phyloP scores from a whole-genome alignment of 208 protist species.

The Novymonas esmeraldas region DNA sequence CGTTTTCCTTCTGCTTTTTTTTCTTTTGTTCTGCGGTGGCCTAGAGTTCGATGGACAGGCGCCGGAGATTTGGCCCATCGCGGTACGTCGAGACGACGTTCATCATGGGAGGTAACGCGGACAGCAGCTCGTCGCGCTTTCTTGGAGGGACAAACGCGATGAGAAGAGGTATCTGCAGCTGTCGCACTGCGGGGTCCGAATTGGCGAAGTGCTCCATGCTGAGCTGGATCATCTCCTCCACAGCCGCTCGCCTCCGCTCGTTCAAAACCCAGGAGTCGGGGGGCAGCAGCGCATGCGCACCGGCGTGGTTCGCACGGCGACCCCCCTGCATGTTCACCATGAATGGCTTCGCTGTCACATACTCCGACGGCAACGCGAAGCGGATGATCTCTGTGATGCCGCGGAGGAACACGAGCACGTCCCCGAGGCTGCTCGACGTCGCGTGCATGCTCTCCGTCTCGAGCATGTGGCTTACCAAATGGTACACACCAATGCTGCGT shows the following conservation, averaged over 20 bases:
- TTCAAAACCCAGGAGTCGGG: conserved; percentile 1
- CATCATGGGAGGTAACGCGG: too few species aligned
- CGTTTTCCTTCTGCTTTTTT: too few species aligned
- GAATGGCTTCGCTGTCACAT: background rate
- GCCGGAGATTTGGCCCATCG: too few species aligned
- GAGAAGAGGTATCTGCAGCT: too few species aligned
- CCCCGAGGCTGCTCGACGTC: background rate
- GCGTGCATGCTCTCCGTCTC: background rate
- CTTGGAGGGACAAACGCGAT: too few species aligned
- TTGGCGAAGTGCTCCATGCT: background rate
- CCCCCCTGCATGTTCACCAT: background rate
- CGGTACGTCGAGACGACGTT: too few species aligned
- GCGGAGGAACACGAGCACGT: background rate
- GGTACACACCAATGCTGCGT: background rate
- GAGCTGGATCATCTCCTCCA: conserved; percentile 3
- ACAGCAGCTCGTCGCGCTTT: too few species aligned
- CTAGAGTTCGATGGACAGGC: too few species aligned
- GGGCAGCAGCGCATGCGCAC: background rate
- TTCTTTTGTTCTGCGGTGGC: too few species aligned
- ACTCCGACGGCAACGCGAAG: background rate
- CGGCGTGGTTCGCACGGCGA: background rate
- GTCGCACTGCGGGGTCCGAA: too few species aligned
- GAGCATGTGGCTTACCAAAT: background rate
- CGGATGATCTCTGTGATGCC: background rate
- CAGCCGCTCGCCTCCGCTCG: background rate